Base-by-base conservation (phyloP, 352 stramenopile species). In the Albugo laibachii region DNA sequence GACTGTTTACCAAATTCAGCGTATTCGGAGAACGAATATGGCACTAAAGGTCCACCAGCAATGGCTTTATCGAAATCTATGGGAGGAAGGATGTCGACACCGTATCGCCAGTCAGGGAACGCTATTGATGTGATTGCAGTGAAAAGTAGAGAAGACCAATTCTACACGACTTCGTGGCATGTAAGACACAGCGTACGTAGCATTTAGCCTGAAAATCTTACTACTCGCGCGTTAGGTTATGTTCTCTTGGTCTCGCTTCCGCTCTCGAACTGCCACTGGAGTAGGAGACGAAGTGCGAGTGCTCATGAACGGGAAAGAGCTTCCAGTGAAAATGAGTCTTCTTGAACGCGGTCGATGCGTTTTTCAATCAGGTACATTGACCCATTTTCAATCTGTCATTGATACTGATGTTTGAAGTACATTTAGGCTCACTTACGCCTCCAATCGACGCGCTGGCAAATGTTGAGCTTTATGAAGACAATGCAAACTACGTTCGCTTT, bases 111-210 rank as follows among this genome's bases (percentile, higher is more conserved):
- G 24, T 31, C 24, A 31, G 76, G 76, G 36, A 88, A 88, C 57
- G 71, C 72, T 0, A 62, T 88, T 11, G 76, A 88, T 36, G 78
- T 88, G 57, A 72, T 88, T 24, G 69, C 71, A 12, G 76, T 78
- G 10, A 66, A 65, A 15, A 84, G 73, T 37, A 74, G 45, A 16
- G 63, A 77, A 12, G 56, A 69, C 31, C 54, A 70, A 19, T 65
- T 69, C 34, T 67, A 80, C 16, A 82, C 69, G 15, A 82, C 66
- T n/a, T 70, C 66, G 52, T 88, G 67, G 76, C 64, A 82, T 60
- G 70, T 69, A 70, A 47, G 63, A 66, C 31, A 36, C 36, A 48
- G 39, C 46, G 16, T 24, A 24, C 20, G 16, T 8, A 24, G 20
- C 36, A 21, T 10, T 43, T 43, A 8, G 16, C 8, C 8, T 24